These are phyloP conservation scores for Spinellus fusiger DNA, from an alignment of 192 early-diverging fungal species.

Conservation along the genomic window DNA sequence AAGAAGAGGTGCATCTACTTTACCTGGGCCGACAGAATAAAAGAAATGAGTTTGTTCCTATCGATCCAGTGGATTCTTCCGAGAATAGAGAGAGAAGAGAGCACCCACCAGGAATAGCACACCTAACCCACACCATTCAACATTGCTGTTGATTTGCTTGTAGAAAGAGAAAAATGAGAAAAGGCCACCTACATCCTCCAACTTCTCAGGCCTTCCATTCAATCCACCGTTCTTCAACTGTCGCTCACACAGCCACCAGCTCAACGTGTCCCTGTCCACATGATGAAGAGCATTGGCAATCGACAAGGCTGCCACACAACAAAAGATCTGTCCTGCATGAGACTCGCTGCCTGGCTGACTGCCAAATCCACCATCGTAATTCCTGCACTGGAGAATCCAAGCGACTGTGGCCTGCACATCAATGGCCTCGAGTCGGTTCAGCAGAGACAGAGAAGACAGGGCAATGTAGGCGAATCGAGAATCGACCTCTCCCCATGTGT, in stretches of 20 bases:
- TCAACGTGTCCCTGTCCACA: slow-evolving; percentile 77
- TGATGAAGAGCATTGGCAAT: slow-evolving; percentile 73
- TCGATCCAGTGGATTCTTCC: slow-evolving; percentile 84
- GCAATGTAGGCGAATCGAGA: slow-evolving; percentile 90
- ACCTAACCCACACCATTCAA: slow-evolving; percentile 38
- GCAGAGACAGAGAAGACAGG: slow-evolving; percentile 69
- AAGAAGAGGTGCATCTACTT: background rate
- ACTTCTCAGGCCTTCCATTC: slow-evolving; percentile 94
- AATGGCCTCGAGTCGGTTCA: slow-evolving; percentile 62
- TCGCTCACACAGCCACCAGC: slow-evolving; percentile 91
- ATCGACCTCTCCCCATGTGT: slow-evolving; percentile 91
- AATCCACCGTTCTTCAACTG: slow-evolving; percentile 89
- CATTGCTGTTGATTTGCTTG: background rate
- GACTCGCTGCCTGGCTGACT: slow-evolving; percentile 84
- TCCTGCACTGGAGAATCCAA: slow-evolving; percentile 74
- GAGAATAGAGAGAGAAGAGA: slow-evolving; percentile 81
- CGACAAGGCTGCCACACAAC: slow-evolving; percentile 83
- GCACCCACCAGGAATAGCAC: slow-evolving; percentile 99
- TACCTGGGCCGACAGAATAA: slow-evolving; percentile 80
- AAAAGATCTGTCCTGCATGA: slow-evolving; percentile 89
- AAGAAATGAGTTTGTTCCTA: slow-evolving; percentile 58
- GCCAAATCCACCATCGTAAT: slow-evolving; percentile 97
- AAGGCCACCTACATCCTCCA: slow-evolving; percentile 73
- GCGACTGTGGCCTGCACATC: slow-evolving; percentile 59
- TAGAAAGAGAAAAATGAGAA: background rate